Evolutionary conservation across 495 filamentous ascomycete species (phyloP).

Genomic region (Aspergillus biplanus): DNA sequence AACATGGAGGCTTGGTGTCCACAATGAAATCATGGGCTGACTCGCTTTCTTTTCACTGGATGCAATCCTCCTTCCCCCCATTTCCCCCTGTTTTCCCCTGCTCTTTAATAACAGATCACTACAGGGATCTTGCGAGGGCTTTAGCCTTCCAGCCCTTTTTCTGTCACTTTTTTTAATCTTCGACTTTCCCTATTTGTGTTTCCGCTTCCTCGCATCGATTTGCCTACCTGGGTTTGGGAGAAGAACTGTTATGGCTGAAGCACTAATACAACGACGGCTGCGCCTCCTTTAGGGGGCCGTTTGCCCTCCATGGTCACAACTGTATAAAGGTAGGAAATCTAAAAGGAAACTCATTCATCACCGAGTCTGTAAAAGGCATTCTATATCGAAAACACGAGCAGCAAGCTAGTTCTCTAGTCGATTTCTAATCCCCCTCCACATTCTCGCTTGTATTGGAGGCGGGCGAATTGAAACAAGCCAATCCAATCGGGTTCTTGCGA

Average conservation of each 20-base stretch:
- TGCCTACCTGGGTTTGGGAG: too few species aligned
- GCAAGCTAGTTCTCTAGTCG: neutral
- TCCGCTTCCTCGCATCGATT: too few species aligned
- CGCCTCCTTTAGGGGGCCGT: neutral
- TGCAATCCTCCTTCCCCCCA: too few species aligned
- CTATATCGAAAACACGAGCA: neutral
- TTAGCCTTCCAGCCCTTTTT: neutral
- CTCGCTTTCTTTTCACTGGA: too few species aligned
- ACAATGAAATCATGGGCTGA: too few species aligned
- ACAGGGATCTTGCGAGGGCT: neutral
- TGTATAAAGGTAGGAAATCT: neutral
- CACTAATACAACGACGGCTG: neutral
- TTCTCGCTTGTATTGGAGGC: neutral
- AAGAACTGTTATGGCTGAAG: too few species aligned
- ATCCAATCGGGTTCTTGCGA: constrained; percentile 1
- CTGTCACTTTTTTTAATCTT: neutral
- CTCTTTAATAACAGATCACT: neutral
- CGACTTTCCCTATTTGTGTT: neutral
- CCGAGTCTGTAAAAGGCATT: neutral
- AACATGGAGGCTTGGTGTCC: too few species aligned
- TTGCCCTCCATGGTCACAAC: neutral
- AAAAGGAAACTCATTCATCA: neutral
- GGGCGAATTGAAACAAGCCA: neutral
- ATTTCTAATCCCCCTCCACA: neutral
- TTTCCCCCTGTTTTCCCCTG: too few species aligned